A percentile compares a stretch with the other conserved stretches of the same genome.
Conservation (phyloP, 768 basidiomycete species). For the Myochromella boudieri region DNA sequence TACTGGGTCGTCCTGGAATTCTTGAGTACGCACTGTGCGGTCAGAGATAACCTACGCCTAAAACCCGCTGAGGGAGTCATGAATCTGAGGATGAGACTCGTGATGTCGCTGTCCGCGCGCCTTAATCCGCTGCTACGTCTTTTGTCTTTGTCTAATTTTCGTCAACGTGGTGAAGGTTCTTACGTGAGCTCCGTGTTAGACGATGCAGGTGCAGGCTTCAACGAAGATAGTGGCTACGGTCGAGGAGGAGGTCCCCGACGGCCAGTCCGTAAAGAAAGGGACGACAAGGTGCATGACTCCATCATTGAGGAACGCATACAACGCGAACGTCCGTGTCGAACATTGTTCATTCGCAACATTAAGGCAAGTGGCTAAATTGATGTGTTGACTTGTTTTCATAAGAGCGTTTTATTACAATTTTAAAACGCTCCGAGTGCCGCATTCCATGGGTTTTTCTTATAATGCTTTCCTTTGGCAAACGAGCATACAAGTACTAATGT, state of each 20-base stretch:
- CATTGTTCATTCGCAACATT: slow-evolving; percentile 96
- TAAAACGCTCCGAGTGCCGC: not conserved
- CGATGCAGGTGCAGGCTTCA: slow-evolving; percentile 57
- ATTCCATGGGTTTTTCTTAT: not conserved
- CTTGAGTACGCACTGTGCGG: slow-evolving; percentile 25
- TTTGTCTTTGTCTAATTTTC: slow-evolving; percentile 38
- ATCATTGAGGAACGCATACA: slow-evolving; percentile 94
- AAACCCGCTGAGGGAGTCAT: slow-evolving; percentile 18
- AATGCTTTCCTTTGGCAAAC: slow-evolving; percentile 7
- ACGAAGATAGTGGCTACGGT: slow-evolving; percentile 47
- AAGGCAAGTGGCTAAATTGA: slow-evolving; percentile 68
- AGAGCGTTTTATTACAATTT: slow-evolving; percentile 2
- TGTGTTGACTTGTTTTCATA: slow-evolving; percentile 13
- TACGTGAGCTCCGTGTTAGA: slow-evolving; percentile 60
- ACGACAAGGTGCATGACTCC: slow-evolving; percentile 88
- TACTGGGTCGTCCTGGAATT: slow-evolving; percentile 15
- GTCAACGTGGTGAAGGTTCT: slow-evolving; percentile 42
- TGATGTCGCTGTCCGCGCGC: slow-evolving; percentile 36
- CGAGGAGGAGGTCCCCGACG: slow-evolving; percentile 40
- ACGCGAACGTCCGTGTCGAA: slow-evolving; percentile 92
- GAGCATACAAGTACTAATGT: slow-evolving; percentile 13
- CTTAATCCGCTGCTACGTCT: slow-evolving; percentile 44
- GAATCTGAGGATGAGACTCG: slow-evolving; percentile 24
- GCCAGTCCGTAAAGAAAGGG: slow-evolving; percentile 68
- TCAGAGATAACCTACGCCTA: slow-evolving; percentile 22